Base-by-base conservation (phyloP, 768 basidiomycete genomes). In the Lactifluus pinguis region DNA sequence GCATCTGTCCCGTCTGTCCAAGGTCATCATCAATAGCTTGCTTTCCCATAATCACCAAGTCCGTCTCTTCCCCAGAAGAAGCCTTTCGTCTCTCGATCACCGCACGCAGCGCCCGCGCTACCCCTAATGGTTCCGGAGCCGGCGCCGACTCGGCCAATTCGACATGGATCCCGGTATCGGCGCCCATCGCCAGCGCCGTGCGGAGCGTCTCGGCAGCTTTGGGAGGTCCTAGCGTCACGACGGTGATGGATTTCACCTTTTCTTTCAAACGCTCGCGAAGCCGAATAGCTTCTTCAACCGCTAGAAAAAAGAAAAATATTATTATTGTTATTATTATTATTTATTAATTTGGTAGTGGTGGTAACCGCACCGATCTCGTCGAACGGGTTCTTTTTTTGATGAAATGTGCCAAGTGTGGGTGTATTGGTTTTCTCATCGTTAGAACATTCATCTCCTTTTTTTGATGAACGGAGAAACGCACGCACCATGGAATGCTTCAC, bases 401-500 rank as follows among this genome's bases (percentile, higher is more conserved):
- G 25, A 25, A 25, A 25, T n/a, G n/a, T n/a, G n/a, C n/a, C n/a
- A 25, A 25, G 25, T 25, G 25, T 25, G 25, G 25, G 25, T 25
- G 25, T 25, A 25, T 25, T 25, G 25, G 25, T 25, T 25, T 25
- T 25, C 25, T 25, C 25, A 25, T 25, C 1, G 25, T 25, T 25
- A 25, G 25, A 25, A 25, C 25, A 2, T 25, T 25, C 25, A 25
- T 25, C 25, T 25, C 25, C 25, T 25, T 25, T 25, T 25, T 25
- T 68, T 6, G 42, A 32, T 32, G 38, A 38, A 44, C 19, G 53
- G n/a, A 8, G 25, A 52, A 38, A 53, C 50, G 49, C 25, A 60
- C 85, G 66, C 65, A 94, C 95, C 95, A 99, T 98, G 2, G 93
- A 95, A 76, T 99, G 97, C 80, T 99, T 99, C 67, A 97, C 95